A percentile compares a stretch with the other conserved stretches of the same genome.
Conservation (phyloP, 2,329 filamentous ascomycete genomes). For the Colletotrichum sp. region DNA sequence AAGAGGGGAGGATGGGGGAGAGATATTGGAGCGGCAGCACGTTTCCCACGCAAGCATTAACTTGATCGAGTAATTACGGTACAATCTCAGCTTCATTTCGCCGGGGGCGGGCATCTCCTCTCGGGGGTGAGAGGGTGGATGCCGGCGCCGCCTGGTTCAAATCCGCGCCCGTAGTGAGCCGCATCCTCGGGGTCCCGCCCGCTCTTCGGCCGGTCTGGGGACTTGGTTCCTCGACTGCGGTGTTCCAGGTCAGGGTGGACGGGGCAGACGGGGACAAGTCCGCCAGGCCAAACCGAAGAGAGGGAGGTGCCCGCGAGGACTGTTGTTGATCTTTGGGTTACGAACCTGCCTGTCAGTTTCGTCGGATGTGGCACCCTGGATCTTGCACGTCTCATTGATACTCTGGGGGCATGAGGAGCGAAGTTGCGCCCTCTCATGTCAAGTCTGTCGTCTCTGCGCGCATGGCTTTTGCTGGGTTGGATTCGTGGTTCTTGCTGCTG, state of each 20-base stretch:
- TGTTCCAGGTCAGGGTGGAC: not conserved
- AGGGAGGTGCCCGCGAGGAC: not conserved
- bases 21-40: constrained; percentile 82
- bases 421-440: not conserved
- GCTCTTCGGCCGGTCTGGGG: not conserved
- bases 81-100: constrained; percentile 85
- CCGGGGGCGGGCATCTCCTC: constrained; percentile 45
- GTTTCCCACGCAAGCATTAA: constrained; percentile 99
- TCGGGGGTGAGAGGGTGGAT: constrained; percentile 55
- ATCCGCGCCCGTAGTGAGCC: constrained; percentile 89
- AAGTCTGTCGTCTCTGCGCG: not conserved
- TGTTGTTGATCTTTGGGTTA: constrained; percentile 41
- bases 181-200: constrained; percentile 43
- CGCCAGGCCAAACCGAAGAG: not conserved
- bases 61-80: constrained; percentile 97
- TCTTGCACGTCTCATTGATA: constrained; percentile 21
- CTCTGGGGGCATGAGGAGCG: not conserved
- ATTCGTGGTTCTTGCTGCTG: not conserved
- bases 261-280: not conserved
- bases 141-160: constrained; percentile 47
- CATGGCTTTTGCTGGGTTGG: constrained; percentile 27
- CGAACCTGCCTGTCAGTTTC: constrained; percentile 38
- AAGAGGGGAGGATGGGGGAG: constrained; percentile 30
- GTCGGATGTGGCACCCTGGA: constrained; percentile 4
- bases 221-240: not conserved